These are phyloP conservation scores for Tulasnella sp. DNA, from an alignment of 768 basidiomycete species.

Conservation along the genomic window DNA sequence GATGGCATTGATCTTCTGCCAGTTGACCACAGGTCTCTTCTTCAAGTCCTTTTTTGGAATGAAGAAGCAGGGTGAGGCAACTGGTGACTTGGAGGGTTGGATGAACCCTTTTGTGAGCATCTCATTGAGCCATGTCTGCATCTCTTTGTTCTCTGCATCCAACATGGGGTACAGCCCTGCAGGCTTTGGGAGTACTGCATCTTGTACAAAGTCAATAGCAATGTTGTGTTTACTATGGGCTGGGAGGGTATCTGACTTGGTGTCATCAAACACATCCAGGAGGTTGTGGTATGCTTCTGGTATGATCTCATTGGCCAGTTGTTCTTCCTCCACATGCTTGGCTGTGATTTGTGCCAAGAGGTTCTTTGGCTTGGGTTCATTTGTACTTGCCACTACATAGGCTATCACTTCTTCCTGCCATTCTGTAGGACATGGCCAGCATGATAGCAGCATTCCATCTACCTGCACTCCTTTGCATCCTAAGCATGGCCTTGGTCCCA, in stretches of 20 bases:
- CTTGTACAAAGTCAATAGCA: constrained; percentile 29
- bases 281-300: constrained; percentile 28
- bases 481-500: too few relatives aligned
- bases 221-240: constrained; percentile 31
- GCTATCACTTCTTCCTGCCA: too few relatives aligned
- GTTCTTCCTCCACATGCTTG: not conserved
- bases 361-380: too few relatives aligned
- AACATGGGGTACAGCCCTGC: constrained; percentile 32
- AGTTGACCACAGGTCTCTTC: not conserved
- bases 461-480: too few relatives aligned
- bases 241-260: constrained; percentile 27
- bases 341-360: not conserved
- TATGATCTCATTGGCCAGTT: constrained; percentile 7
- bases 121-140: constrained; percentile 30
- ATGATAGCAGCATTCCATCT: too few relatives aligned
- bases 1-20: not conserved
- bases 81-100: constrained; percentile 24
- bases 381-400: too few relatives aligned
- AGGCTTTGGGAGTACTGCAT: constrained; percentile 21
- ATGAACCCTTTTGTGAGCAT: constrained; percentile 33
- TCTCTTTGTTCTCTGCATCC: constrained; percentile 26
- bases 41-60: constrained; percentile 16
- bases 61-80: constrained; percentile 15
- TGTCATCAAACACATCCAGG: constrained; percentile 25
- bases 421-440: too few relatives aligned